Base-by-base conservation (phyloP, 2,329 filamentous ascomycete species). In the Sclerotiophoma versabilis region DNA sequence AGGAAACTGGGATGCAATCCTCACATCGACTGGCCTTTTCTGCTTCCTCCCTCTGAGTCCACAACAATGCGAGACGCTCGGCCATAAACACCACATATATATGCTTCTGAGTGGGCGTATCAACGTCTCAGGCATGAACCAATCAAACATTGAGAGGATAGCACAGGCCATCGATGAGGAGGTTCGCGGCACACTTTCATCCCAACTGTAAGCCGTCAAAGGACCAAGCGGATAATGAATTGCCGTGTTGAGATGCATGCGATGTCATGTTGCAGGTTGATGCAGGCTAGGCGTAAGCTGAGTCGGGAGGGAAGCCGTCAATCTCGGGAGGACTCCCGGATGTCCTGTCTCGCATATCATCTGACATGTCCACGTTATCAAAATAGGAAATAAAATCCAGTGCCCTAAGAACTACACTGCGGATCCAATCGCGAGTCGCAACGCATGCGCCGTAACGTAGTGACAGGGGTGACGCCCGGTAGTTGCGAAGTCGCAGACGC, bases 71-170 rank as follows among this genome's bases (percentile, higher is more conserved):
- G 45, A 54, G 33, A 51, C 19, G 8, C 52, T 69, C 5, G 57
- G 51, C 9, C 49, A 23, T 2, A 54, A 62, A 29, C 50, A 60
- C 17, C 64, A 68, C 34, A 64, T 69, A 17, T 62, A 67, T 55
- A 54, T 69, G 48, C 62, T 62, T 5, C 38, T 49, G 20, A 67
- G 54, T 38, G 65, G 65, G 4, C 63, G 65, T 9, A 68, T 68
- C 46, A 68, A 68, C 37, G 54, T 70, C 19, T 62, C 65, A 9
- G 66, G 63, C 5, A 48, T 70, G 49, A 68, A 63, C 44, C 32
- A 49, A 33, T 49, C 38, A 9, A 65, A 64, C 26, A 48, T 68
- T 7, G 56, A 58, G 10, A 49, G 29, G 23, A 54, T 66, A 42
- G 65, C 65, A 27, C 42, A 33, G 20, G 59, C 65, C 9, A 62